These are phyloP conservation scores for Coleophoma eucalyptorum DNA, from an alignment of 2,329 filamentous ascomycete genomes.

Conservation along the genomic window DNA sequence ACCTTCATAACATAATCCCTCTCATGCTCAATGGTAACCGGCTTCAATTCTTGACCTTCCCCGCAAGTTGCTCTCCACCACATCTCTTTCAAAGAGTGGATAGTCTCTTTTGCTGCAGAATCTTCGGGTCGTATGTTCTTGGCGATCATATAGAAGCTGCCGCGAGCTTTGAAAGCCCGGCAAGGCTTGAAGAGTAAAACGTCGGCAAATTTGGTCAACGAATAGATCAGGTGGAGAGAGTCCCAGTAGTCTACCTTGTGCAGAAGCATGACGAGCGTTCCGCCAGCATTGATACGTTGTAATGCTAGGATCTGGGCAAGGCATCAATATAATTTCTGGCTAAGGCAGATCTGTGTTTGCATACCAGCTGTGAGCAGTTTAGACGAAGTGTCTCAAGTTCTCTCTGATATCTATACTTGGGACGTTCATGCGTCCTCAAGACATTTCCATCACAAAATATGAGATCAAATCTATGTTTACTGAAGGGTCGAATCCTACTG, in stretches of 20 bases:
- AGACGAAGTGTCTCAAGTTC: not conserved
- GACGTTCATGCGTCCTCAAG: conserved; percentile 19
- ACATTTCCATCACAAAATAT: conserved; percentile 23
- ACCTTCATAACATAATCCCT: conserved; percentile 8
- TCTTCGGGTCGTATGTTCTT: conserved; percentile 12
- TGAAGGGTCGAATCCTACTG: conserved; percentile 11
- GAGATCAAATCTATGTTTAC: conserved; percentile 16
- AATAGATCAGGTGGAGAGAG: conserved; percentile 13
- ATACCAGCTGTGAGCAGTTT: conserved; percentile 3
- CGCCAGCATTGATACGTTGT: conserved; percentile 7
- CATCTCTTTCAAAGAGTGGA: conserved; percentile 15
- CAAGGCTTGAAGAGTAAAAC: conserved; percentile 20
- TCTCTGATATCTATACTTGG: conserved; percentile 4
- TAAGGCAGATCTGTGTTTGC: not conserved
- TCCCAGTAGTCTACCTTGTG: conserved; percentile 18
- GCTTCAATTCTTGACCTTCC: conserved; percentile 9
- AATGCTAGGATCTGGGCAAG: conserved; percentile 1
- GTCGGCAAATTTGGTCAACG: conserved; percentile 17
- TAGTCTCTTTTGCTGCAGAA: conserved; percentile 6
- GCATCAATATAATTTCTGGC: not conserved
- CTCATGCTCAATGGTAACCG: conserved; percentile 1
- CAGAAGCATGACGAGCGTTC: conserved; percentile 19
- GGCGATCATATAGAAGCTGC: conserved; percentile 21
- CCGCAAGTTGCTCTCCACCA: conserved; percentile 19
- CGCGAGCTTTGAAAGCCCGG: not conserved